Conservation (phyloP, 148 eudicot genomes). For the Gaultheria prostrata region DNA sequence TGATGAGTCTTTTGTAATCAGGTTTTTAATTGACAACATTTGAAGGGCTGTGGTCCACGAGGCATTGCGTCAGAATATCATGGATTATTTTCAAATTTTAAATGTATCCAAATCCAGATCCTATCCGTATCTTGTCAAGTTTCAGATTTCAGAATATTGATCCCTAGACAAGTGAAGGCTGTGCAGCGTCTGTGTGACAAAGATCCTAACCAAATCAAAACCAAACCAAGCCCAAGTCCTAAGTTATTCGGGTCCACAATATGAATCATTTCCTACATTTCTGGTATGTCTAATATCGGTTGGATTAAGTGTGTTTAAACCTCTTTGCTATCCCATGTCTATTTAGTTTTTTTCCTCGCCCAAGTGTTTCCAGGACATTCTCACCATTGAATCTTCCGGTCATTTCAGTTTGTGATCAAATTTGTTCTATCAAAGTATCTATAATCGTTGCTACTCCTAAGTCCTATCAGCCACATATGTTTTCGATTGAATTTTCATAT, state of each 20-base stretch:
- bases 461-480: not conserved
- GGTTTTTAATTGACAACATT: too few species aligned
- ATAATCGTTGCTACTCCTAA: not conserved
- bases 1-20: not conserved
- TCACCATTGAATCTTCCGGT: too few species aligned
- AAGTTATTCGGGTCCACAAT: not conserved
- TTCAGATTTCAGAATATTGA: not conserved
- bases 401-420: too few species aligned
- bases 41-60: not conserved
- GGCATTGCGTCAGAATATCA: not conserved
- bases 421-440: not conserved
- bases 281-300: not conserved
- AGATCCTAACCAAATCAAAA: not conserved
- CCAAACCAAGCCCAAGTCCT: not conserved
- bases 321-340: too few species aligned
- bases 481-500: not conserved
- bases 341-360: too few species aligned
- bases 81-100: not conserved
- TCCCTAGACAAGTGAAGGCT: not conserved
- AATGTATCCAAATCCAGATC: too few species aligned
- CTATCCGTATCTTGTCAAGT: not conserved
- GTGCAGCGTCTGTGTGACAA: not conserved
- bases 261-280: not conserved
- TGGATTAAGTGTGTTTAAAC: too few species aligned
- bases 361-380: too few species aligned